A percentile compares a stretch with the other conserved stretches of the same genome.
Evolutionary conservation across 352 stramenopile species (phyloP).

Genomic region (Phytopythium delawarense): DNA sequence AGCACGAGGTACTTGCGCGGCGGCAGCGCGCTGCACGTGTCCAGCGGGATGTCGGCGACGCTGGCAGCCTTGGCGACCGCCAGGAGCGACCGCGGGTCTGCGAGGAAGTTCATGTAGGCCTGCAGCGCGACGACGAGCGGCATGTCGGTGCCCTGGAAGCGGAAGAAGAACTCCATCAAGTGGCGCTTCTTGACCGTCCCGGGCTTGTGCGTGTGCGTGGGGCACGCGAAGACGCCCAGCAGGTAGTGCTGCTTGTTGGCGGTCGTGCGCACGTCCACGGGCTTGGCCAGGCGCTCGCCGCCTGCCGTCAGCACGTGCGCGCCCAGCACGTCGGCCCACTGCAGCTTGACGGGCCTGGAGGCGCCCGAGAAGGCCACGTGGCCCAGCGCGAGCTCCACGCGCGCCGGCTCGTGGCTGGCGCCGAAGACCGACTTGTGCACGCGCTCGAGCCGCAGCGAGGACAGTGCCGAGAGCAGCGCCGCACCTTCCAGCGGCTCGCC

Average conservation of each 20-base stretch:
- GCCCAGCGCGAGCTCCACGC: constrained; percentile 18
- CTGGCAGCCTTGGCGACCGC: constrained; percentile 15
- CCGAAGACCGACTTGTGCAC: constrained; percentile 23
- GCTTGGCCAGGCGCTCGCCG: constrained; percentile 28
- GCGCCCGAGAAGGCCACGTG: constrained; percentile 16
- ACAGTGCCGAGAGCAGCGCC: background rate
- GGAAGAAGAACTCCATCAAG: constrained; percentile 42
- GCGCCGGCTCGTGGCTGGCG: constrained; percentile 18
- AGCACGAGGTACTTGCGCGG: constrained; percentile 53
- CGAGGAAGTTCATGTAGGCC: constrained; percentile 42
- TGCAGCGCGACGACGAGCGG: constrained; percentile 28
- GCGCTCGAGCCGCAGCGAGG: constrained; percentile 22
- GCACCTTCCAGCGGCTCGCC: background rate
- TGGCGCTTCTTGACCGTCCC: constrained; percentile 33
- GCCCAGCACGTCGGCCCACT: constrained; percentile 50
- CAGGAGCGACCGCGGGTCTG: constrained; percentile 34
- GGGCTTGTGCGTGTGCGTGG: constrained; percentile 21
- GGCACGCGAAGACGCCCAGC: constrained; percentile 42
- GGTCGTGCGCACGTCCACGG: constrained; percentile 12
- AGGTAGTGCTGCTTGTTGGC: constrained; percentile 23
- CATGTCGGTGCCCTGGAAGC: constrained; percentile 36
- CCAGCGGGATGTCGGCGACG: constrained; percentile 27
- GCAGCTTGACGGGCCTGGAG: constrained; percentile 17
- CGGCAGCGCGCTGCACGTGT: constrained; percentile 2
- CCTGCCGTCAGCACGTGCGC: constrained; percentile 44